Percentiles rank a stretch among this genome's conserved stretches.
Conservation (phyloP, 208 protist species). For the Crithidia thermophila region DNA sequence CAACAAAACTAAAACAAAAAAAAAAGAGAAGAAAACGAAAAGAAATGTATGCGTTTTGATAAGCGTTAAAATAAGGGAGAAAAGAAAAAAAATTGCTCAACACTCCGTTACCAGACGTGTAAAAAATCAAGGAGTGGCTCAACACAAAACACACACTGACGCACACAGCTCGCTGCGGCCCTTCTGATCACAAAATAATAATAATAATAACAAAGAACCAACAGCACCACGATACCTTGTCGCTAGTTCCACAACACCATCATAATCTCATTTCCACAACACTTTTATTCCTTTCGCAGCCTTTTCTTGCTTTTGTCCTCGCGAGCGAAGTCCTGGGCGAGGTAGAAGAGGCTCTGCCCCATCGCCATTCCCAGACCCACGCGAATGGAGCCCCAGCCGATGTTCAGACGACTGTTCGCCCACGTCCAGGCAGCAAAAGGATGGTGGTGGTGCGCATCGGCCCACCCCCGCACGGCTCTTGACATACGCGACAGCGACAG, state of each 20-base stretch:
- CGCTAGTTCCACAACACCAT: no score
- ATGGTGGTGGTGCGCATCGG: constrained; percentile 43
- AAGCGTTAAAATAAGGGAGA: no score
- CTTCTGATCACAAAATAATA: no score
- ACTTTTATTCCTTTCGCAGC: no score
- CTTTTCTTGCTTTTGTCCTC: constrained; percentile 10
- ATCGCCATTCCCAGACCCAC: constrained; percentile 91
- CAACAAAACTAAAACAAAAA: background rate
- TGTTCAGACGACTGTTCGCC: constrained; percentile 87
- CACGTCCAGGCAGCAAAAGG: constrained; percentile 73
- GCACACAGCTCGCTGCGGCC: no score
- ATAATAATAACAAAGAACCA: no score
- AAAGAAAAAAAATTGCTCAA: background rate
- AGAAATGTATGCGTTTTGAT: background rate
- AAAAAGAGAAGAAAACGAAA: background rate
- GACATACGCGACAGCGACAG: background rate
- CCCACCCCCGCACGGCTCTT: constrained; percentile 11
- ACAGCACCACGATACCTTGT: no score
- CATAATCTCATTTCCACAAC: no score
- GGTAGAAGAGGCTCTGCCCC: constrained; percentile 80
- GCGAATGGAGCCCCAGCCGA: constrained; percentile 90
- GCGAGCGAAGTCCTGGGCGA: constrained; percentile 58
- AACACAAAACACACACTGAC: no score
- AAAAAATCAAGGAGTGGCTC: no score
- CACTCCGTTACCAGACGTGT: background rate